Evolutionary conservation across 108 stramenopile genomes (phyloP).

Genomic region (Pseudonitzschia delicatissima): DNA sequence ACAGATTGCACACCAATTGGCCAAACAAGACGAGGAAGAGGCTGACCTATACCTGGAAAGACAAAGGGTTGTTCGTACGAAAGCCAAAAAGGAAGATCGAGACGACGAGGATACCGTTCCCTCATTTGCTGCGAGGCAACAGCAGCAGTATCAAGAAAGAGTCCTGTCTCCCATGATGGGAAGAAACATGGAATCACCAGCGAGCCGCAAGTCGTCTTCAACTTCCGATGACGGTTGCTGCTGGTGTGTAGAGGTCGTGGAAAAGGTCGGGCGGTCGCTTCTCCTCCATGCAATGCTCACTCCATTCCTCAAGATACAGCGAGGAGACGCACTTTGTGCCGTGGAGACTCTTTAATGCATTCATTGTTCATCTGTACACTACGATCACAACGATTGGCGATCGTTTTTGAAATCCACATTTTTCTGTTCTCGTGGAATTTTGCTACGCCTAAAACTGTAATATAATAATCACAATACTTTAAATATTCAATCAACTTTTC

Average conservation of each 20-base stretch:
- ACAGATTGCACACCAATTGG: background rate
- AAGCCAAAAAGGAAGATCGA: background rate
- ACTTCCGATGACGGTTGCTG: background rate
- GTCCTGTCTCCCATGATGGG: constrained; percentile 1
- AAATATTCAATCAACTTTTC: too few relatives aligned
- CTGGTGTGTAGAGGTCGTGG: background rate
- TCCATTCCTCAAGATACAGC: background rate
- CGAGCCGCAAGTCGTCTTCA: too few relatives aligned
- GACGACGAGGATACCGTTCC: background rate
- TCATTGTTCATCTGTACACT: too few relatives aligned
- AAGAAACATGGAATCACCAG: background rate
- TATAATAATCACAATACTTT: too few relatives aligned
- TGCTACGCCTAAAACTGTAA: too few relatives aligned
- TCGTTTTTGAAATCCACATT: too few relatives aligned
- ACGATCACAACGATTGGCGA: too few relatives aligned
- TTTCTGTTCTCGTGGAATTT: too few relatives aligned
- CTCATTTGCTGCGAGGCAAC: background rate
- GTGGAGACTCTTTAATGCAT: too few relatives aligned
- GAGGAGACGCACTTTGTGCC: background rate
- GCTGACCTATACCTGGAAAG: background rate
- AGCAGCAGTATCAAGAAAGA: background rate
- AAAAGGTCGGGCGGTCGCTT: background rate
- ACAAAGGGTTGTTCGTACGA: background rate
- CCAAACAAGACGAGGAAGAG: constrained; percentile 1
- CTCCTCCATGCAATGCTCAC: background rate